Base-by-base conservation (phyloP, 1,139 yeast genomes). In the Yamadazyma triangularis region DNA sequence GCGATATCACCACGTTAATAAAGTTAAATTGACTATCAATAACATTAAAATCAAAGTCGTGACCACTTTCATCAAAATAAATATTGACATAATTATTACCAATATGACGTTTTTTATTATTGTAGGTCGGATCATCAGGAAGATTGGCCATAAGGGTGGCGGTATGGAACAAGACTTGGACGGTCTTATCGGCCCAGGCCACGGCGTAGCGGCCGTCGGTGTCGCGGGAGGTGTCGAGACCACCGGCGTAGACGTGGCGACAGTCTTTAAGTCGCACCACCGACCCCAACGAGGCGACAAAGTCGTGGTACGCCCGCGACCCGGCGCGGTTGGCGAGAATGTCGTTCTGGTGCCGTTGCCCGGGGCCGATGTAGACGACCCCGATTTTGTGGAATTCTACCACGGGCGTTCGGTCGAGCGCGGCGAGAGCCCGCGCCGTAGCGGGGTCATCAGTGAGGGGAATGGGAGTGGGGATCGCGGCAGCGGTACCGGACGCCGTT, bases 51-150 rank as follows among this genome's bases (percentile, higher is more conserved):
- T 81, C 74, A 56, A 83, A 84, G 6, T 78, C 75, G 9, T 60
- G 53, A 4, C 66, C 71, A 10, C 88, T 77, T 44, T 86, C 95
- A 49, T 86, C 87, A 56, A 76, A 87, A 51, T 72, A 86, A 26
- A 86, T 75, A 48, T 83, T 84, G 33, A 87, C 93, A 51, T 79
- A 79, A 51, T 86, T 76, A 57, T 87, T 87, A 4, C 96, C 96
- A 42, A 87, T 82, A 50, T 87, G 96, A 33, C 91, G 60, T 53
- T 87, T 87, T 53, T 86, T 87, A 49, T 70, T 55, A 12, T 82
- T 73, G 24, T 31, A 36, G 24, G 38, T 36, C 5, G 25, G 19
- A 26, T 77, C 81, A 23, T 60, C 60, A 5, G 58, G 60, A 30
- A 53, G 49, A 31, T 65, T 60, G 2, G 83, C 81, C 95, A 87